Base-by-base conservation (phyloP, 2,329 filamentous ascomycete genomes). In the Scedosporium apiospermum region DNA sequence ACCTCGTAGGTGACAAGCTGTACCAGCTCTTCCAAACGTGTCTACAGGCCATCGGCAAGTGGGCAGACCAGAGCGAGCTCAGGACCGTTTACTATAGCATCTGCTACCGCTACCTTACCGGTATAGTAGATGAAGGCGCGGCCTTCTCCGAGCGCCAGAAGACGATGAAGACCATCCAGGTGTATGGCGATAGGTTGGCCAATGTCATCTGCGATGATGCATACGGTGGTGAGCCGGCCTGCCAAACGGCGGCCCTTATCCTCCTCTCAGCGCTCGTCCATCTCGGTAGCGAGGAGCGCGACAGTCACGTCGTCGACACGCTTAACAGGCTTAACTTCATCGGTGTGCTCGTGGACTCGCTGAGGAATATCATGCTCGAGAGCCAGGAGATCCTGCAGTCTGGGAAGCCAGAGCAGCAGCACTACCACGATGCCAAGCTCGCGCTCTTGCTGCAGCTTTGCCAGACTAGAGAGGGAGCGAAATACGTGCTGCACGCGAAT, bases 151-250 rank as follows among this genome's bases (percentile, higher is more conserved):
- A 77, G 44, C 77, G 80, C 18, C 74, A 76, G 30, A 83, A 90
- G 71, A 88, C 89, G 1, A 82, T 96, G 67, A 91, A 90, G 72
- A 85, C 88, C 4, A 87, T 91, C 49, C 78, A 80, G 59, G 72
- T 80, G 12, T 83, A 83, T 55, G 93, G 95, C 46, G 89, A 91
- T 69, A 83, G 89, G 62, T 80, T 98, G 46, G 83, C 98, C 64
- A 91, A 93, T 68, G 86, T 91, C 27, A 81, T 97, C 53, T 97
- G 93, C 71, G 95, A 99, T 70, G 95, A 99, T 76, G 93, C 92
- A 21, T 93, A 93, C 72, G 87, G 89, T 64, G 91, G 92, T 46
- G 89, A 93, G 69, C 83, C 89, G 44, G 84, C 82, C 12, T 96
- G 91, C 73, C 90, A 96, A 70, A 87, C 96, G 3, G 88, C 93